Percentiles rank a stretch among this genome's conserved stretches.
These are phyloP conservation scores for Trichoderma breve DNA, from an alignment of 2,329 filamentous ascomycete species.

Conservation along the genomic window DNA sequence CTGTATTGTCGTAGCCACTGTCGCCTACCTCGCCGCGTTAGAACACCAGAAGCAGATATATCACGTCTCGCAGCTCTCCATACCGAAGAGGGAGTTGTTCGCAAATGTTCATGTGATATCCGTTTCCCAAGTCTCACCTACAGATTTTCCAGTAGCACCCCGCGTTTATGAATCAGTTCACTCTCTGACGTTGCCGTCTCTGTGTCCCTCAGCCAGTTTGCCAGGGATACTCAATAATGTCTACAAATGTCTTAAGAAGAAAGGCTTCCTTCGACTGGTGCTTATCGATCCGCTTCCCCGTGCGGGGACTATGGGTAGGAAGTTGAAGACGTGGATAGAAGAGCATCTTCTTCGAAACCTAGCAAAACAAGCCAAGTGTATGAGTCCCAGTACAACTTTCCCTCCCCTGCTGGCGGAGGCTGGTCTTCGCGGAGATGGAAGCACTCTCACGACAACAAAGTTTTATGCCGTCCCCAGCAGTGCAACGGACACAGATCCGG, in stretches of 20 bases:
- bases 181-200: constrained; percentile 54
- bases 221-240: constrained; percentile 56
- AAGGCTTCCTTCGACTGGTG: constrained; percentile 57
- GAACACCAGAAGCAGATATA: constrained; percentile 42
- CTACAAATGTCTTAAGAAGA: constrained; percentile 52
- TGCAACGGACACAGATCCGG: constrained; percentile 22
- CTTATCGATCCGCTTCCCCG: constrained; percentile 63
- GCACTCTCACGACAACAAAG: constrained; percentile 46
- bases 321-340: constrained; percentile 60
- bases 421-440: constrained; percentile 48
- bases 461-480: constrained; percentile 47
- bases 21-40: constrained; percentile 48
- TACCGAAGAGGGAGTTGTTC: constrained; percentile 38
- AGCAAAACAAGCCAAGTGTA: constrained; percentile 57
- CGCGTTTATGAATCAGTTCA: constrained; percentile 50
- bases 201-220: constrained; percentile 57
- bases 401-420: constrained; percentile 59
- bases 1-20: constrained; percentile 38
- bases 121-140: constrained; percentile 39
- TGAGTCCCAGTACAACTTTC: constrained; percentile 57
- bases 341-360: constrained; percentile 59
- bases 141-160: constrained; percentile 39
- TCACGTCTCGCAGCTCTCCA: constrained; percentile 43
- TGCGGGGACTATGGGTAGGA: constrained; percentile 54
- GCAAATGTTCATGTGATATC: constrained; percentile 42